A percentile compares a stretch with the other conserved stretches of the same genome.
These are phyloP conservation scores for Hyparrhenia diplandra DNA, from an alignment of 176 grass and related monocot species.

Conservation along the genomic window DNA sequence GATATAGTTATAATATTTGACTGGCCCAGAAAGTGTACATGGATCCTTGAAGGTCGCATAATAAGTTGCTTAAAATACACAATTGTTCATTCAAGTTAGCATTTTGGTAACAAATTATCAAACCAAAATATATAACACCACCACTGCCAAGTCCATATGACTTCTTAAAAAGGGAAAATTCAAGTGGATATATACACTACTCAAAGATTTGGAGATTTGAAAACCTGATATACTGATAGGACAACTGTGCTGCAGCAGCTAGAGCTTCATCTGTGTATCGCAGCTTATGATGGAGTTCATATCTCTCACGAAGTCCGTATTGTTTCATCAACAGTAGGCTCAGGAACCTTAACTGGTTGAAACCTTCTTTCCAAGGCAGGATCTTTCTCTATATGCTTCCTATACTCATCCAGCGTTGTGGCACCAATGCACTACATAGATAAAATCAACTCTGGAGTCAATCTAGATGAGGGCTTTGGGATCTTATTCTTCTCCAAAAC, in stretches of 20 bases:
- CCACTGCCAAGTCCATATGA: not conserved
- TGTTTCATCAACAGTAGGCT: slow-evolving; percentile 97
- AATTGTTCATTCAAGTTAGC: not conserved
- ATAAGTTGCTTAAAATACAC: slow-evolving; percentile 4
- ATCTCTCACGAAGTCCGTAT: slow-evolving; percentile 98
- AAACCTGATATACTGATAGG: slow-evolving; percentile 96
- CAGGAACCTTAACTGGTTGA: slow-evolving; percentile 95
- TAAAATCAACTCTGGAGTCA: slow-evolving; percentile 16
- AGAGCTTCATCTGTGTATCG: slow-evolving; percentile 89
- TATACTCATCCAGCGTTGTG: slow-evolving; percentile 93
- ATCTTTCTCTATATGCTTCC: slow-evolving; percentile 99
- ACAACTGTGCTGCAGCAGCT: slow-evolving; percentile 78
- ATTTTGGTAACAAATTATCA: not conserved
- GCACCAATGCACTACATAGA: slow-evolving; percentile 95
- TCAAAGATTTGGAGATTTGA: not conserved
- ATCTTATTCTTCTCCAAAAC: slow-evolving; percentile 15
- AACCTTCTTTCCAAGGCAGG: slow-evolving; percentile 93
- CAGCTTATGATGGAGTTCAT: slow-evolving; percentile 94
- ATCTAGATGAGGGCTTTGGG: not conserved
- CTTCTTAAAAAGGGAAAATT: not conserved
- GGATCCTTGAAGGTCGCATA: not conserved
- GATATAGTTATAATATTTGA: not conserved
- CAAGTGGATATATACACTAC: not conserved
- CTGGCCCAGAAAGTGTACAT: not conserved
- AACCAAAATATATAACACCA: not conserved